phyloP scores from a whole-genome alignment of 768 basidiomycete species.

The Rhizopogon vesiculosus region DNA sequence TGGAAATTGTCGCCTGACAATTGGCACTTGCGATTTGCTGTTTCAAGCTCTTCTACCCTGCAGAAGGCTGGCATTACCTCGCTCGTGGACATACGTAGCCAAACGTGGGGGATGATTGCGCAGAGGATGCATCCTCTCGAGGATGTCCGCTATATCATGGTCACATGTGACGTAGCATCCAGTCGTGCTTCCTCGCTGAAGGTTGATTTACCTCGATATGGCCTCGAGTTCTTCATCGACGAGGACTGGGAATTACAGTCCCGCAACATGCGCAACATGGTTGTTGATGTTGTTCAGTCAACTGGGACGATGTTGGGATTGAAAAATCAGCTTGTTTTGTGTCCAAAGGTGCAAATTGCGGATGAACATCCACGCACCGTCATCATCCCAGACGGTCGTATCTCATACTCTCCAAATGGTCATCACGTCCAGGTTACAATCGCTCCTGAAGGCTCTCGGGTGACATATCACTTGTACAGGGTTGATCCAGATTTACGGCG shows the following conservation, averaged over 20 bases:
- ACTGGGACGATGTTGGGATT: slow-evolving; percentile 43
- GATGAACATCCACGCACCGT: slow-evolving; percentile 19
- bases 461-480: slow-evolving; percentile 23
- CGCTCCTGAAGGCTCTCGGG: neutral
- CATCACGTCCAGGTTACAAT: slow-evolving; percentile 16
- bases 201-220: slow-evolving; percentile 35
- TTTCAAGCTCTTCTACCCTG: slow-evolving; percentile 6
- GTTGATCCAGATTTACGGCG: slow-evolving; percentile 27
- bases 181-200: slow-evolving; percentile 11
- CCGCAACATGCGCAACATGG: slow-evolving; percentile 35
- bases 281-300: slow-evolving; percentile 37
- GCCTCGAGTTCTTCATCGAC: slow-evolving; percentile 36
- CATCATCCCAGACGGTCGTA: slow-evolving; percentile 34
- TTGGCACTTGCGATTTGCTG: slow-evolving; percentile 17
- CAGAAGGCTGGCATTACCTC: neutral
- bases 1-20: slow-evolving; percentile 23
- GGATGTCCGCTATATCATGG: slow-evolving; percentile 13
- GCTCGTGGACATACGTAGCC: slow-evolving; percentile 25
- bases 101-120: slow-evolving; percentile 22
- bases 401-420: slow-evolving; percentile 8
- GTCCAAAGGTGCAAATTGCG: slow-evolving; percentile 13
- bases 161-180: slow-evolving; percentile 6
- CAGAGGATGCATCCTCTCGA: slow-evolving; percentile 21
- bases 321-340: slow-evolving; percentile 33
- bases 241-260: slow-evolving; percentile 31